phyloP scores from a whole-genome alignment of 768 basidiomycete genomes.

The Lactarius indigo region DNA sequence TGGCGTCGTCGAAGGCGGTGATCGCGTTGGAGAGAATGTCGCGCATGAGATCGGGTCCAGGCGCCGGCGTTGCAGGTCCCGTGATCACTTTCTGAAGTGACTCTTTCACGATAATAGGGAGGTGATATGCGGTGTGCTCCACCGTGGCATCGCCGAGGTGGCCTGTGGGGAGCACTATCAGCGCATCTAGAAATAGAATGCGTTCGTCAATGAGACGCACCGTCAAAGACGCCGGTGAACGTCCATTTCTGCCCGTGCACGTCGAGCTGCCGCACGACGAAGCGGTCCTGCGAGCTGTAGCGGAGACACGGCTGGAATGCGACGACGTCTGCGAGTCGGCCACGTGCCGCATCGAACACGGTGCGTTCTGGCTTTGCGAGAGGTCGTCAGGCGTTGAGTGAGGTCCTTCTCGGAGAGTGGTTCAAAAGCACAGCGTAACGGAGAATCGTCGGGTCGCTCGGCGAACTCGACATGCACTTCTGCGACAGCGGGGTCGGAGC shows the following conservation, averaged over 20 bases:
- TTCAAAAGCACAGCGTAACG: conserved; percentile 21
- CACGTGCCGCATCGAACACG: conserved; percentile 21
- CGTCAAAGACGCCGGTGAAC: conserved; percentile 47
- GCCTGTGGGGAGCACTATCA: conserved; percentile 31
- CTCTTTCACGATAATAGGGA: conserved; percentile 40
- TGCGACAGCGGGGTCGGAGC: neutral
- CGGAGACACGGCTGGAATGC: conserved; percentile 43
- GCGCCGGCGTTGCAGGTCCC: conserved; percentile 23
- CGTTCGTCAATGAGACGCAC: conserved; percentile 28
- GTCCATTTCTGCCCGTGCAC: conserved; percentile 40
- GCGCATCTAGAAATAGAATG: neutral
- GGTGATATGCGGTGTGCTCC: conserved; percentile 39
- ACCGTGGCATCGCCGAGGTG: conserved; percentile 49
- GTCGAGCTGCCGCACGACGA: conserved; percentile 39
- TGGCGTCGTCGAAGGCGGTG: conserved; percentile 40
- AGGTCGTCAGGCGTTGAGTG: conserved; percentile 8
- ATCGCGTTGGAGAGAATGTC: conserved; percentile 38
- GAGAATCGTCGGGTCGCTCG: conserved; percentile 21
- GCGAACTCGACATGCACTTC: conserved; percentile 24
- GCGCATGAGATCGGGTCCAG: conserved; percentile 36
- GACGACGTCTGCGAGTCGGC: conserved; percentile 37
- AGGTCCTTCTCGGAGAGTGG: conserved; percentile 21
- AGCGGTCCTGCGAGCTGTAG: conserved; percentile 42
- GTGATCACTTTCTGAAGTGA: conserved; percentile 36
- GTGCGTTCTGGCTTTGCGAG: conserved; percentile 21